These are phyloP conservation scores for Sporothrix curviconia DNA, from an alignment of 2,329 filamentous ascomycete genomes.

Conservation along the genomic window DNA sequence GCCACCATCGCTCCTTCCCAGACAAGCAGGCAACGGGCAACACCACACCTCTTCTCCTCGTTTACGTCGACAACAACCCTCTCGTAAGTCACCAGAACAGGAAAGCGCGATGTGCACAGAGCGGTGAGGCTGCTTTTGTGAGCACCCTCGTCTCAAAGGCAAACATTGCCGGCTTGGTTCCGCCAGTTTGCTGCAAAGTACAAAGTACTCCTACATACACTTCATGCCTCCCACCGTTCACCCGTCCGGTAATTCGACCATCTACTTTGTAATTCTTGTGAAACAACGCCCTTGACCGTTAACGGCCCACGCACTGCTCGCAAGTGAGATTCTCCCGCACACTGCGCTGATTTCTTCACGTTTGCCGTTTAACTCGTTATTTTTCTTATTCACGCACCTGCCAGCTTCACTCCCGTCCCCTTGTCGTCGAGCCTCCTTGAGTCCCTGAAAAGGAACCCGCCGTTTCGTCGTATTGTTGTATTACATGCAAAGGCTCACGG, in stretches of 20 bases:
- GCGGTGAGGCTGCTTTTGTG: conserved; percentile 5
- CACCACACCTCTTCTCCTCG: too few species aligned
- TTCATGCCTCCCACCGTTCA: too few species aligned
- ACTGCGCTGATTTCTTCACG: neutral
- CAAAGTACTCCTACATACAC: too few species aligned
- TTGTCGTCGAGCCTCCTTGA: too few species aligned
- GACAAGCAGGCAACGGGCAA: neutral
- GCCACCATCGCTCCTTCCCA: conserved; percentile 3
- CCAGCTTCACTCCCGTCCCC: too few species aligned
- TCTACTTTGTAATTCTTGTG: too few species aligned
- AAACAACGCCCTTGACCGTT: neutral
- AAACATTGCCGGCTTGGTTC: neutral
- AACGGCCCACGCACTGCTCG: conserved; percentile 1
- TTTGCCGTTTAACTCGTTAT: neutral
- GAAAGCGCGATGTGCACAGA: conserved; percentile 4
- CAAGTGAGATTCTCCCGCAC: too few species aligned
- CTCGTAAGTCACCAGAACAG: conserved; percentile 2
- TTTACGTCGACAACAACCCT: neutral
- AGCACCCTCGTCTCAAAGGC: neutral
- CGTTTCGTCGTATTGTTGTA: neutral
- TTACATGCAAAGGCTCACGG: neutral
- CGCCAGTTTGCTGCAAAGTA: neutral
- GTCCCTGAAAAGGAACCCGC: too few species aligned
- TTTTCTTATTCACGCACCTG: conserved; percentile 1
- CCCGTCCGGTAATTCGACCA: too few species aligned